These are phyloP conservation scores for Cryptococcus sp. DNA, from an alignment of 1,284 basidiomycete genomes.

Conservation along the genomic window DNA sequence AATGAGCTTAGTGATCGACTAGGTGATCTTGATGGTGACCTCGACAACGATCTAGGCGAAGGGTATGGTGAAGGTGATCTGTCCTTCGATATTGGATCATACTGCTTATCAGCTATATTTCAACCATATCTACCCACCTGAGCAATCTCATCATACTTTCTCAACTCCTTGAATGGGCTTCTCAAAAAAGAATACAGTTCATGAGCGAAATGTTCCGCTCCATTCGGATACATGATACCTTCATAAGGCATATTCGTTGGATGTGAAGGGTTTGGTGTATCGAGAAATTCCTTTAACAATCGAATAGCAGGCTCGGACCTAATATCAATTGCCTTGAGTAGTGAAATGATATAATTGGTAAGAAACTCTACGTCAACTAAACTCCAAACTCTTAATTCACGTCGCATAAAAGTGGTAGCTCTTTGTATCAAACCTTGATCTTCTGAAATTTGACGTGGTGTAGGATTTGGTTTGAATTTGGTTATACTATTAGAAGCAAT, in stretches of 20 bases:
- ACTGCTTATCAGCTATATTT: slow-evolving; percentile 13
- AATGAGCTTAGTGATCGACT: not conserved
- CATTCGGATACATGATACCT: slow-evolving; percentile 57
- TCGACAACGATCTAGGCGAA: not conserved
- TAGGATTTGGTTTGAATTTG: slow-evolving; percentile 73
- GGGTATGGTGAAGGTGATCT: not conserved
- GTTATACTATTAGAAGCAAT: slow-evolving; percentile 78
- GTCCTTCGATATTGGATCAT: slow-evolving; percentile 22
- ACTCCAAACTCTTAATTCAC: slow-evolving; percentile 78
- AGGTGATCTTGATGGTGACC: slow-evolving; percentile 5
- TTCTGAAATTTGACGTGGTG: slow-evolving; percentile 68
- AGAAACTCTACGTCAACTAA: slow-evolving; percentile 68
- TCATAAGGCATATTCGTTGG: slow-evolving; percentile 27
- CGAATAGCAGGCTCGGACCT: slow-evolving; percentile 78
- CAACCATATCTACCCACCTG: slow-evolving; percentile 55
- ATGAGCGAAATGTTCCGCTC: slow-evolving; percentile 85
- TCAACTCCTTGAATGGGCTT: slow-evolving; percentile 74
- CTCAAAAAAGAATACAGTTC: slow-evolving; percentile 80
- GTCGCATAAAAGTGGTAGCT: slow-evolving; percentile 70
- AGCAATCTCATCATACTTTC: slow-evolving; percentile 70
- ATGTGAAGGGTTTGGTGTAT: slow-evolving; percentile 50
- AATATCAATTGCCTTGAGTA: slow-evolving; percentile 82
- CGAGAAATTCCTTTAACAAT: slow-evolving; percentile 74
- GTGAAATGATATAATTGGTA: slow-evolving; percentile 67
- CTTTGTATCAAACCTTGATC: slow-evolving; percentile 53